Percentiles rank a stretch among this genome's conserved stretches.
Conservation (phyloP, 2,329 filamentous ascomycete genomes). For the Fusarium virguliforme region DNA sequence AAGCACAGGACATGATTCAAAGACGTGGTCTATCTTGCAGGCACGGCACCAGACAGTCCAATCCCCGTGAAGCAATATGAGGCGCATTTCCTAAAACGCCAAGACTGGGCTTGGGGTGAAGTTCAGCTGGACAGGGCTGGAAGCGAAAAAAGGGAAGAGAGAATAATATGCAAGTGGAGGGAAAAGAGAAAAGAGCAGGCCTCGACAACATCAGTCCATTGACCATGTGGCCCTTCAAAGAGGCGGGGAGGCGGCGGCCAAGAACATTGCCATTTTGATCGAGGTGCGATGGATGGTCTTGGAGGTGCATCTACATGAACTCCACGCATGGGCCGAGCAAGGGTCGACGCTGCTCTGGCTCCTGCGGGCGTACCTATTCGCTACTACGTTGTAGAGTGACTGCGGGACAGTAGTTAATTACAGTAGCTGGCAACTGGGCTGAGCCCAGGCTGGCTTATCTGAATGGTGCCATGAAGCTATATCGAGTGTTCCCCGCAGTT, state of each 20-base stretch:
- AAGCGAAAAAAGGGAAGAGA: slow-evolving; percentile 1
- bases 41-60: slow-evolving; percentile 2
- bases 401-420: background rate
- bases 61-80: background rate
- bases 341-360: slow-evolving; percentile 14
- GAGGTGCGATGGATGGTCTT: slow-evolving; percentile 20
- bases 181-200: slow-evolving; percentile 18
- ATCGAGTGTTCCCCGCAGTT: slow-evolving; percentile 12
- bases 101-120: slow-evolving; percentile 25
- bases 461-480: slow-evolving; percentile 18
- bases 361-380: slow-evolving; percentile 21
- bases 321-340: slow-evolving; percentile 48
- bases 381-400: slow-evolving; percentile 15
- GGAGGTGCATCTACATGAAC: slow-evolving; percentile 47
- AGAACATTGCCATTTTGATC: slow-evolving; percentile 22
- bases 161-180: slow-evolving; percentile 24
- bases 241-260: slow-evolving; percentile 22
- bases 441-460: slow-evolving; percentile 5
- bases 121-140: slow-evolving; percentile 45
- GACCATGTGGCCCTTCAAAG: slow-evolving; percentile 9
- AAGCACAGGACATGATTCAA: background rate
- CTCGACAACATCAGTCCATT: slow-evolving; percentile 42
- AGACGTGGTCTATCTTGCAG: slow-evolving; percentile 7
- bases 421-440: background rate
- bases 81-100: slow-evolving; percentile 12